A percentile compares a stretch with the other conserved stretches of the same genome.
Conservation (phyloP, 805 yeast species). For the Grigorovia yakushimaensis region DNA sequence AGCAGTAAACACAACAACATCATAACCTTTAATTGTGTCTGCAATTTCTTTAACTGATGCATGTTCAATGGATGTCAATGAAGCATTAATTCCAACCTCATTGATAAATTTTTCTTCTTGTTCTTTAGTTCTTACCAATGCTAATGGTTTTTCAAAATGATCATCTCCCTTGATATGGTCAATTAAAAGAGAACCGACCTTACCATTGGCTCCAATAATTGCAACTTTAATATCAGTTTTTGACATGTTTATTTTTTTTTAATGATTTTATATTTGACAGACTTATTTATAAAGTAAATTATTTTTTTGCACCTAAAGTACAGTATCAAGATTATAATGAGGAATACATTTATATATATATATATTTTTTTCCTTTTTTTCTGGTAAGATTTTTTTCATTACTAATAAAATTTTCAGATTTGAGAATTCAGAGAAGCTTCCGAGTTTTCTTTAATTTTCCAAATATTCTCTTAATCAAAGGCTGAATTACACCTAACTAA, state of each 20-base stretch:
- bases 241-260: neutral
- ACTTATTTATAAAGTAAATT: too few relatives aligned
- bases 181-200: constrained; percentile 42
- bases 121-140: constrained; percentile 36
- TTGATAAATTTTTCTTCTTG: constrained; percentile 34
- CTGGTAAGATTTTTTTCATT: neutral
- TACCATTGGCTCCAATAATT: constrained; percentile 55
- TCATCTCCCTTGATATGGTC: constrained; percentile 23
- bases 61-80: constrained; percentile 33
- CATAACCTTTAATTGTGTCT: constrained; percentile 35
- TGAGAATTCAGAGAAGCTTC: too few relatives aligned
- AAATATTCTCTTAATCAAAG: too few relatives aligned
- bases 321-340: too few relatives aligned
- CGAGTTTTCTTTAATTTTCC: too few relatives aligned
- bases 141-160: constrained; percentile 32
- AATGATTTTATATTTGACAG: too few relatives aligned
- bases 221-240: constrained; percentile 28
- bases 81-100: constrained; percentile 31
- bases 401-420: too few relatives aligned
- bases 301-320: too few relatives aligned
- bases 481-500: too few relatives aligned
- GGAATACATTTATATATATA: too few relatives aligned
- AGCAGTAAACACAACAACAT: constrained; percentile 51
- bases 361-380: too few relatives aligned
- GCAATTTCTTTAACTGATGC: constrained; percentile 30